phyloP scores from a whole-genome alignment of 2,329 filamentous ascomycete species.

The Apiospora sp. region DNA sequence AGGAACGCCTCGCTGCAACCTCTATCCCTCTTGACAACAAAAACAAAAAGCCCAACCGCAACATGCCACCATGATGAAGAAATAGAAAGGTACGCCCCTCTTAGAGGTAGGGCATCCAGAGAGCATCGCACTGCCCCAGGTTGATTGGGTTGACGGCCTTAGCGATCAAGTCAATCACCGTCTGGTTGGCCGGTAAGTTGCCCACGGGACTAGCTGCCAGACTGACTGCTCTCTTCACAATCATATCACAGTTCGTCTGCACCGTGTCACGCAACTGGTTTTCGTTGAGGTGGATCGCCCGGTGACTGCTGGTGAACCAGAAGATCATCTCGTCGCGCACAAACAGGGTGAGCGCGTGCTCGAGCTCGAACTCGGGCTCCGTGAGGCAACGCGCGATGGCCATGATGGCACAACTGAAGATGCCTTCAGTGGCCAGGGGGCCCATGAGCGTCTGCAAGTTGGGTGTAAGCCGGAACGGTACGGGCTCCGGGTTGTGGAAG shows the following conservation, averaged over 20 bases:
- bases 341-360: conserved; percentile 92
- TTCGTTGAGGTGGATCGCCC: conserved; percentile 65
- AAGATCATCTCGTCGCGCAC: conserved; percentile 98
- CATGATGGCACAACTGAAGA: conserved; percentile 96
- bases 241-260: conserved; percentile 85
- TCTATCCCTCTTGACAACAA: background rate
- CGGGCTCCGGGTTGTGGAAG: conserved; percentile 94
- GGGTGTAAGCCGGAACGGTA: conserved; percentile 96
- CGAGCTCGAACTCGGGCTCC: conserved; percentile 88
- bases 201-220: conserved; percentile 80
- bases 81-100: background rate
- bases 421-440: conserved; percentile 92
- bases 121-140: conserved; percentile 83
- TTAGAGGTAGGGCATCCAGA: conserved; percentile 97
- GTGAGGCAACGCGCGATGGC: conserved; percentile 93
- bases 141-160: conserved; percentile 92
- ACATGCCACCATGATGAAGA: background rate
- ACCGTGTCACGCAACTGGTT: conserved; percentile 80
- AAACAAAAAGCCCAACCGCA: background rate
- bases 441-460: conserved; percentile 97
- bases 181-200: conserved; percentile 94
- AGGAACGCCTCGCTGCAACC: conserved; percentile 12
- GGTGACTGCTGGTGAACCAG: conserved; percentile 87
- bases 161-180: conserved; percentile 92
- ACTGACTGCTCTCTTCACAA: conserved; percentile 88